phyloP scores from a whole-genome alignment of 2,329 filamentous ascomycete genomes.

The Fusarium sp. region DNA sequence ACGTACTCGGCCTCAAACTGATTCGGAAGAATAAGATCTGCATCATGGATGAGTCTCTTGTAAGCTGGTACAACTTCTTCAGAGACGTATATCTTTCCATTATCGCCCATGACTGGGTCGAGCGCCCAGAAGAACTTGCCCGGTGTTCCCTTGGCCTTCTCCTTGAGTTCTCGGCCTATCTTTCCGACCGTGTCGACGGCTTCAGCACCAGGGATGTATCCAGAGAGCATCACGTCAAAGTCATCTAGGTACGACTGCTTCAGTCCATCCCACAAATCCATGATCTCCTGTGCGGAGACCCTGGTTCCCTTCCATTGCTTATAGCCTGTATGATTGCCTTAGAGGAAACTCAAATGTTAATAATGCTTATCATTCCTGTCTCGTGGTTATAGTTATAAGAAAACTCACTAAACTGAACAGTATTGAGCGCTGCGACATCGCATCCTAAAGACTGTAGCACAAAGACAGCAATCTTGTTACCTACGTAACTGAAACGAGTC shows the following conservation, averaged over 20 bases:
- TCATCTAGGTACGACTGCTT: slow-evolving; percentile 86
- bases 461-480: slow-evolving; percentile 97
- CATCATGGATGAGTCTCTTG: slow-evolving; percentile 81
- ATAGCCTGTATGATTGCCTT: slow-evolving; percentile 97
- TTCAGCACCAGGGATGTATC: slow-evolving; percentile 91
- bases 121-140: slow-evolving; percentile 96
- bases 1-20: slow-evolving; percentile 96
- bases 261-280: slow-evolving; percentile 86
- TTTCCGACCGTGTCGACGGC: slow-evolving; percentile 86
- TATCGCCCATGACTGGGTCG: slow-evolving; percentile 98
- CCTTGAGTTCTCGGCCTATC: slow-evolving; percentile 85
- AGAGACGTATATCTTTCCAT: slow-evolving; percentile 90
- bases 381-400: background rate
- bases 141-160: slow-evolving; percentile 72
- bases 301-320: slow-evolving; percentile 88
- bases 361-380: background rate
- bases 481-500: slow-evolving; percentile 82
- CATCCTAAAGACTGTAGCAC: slow-evolving; percentile 94
- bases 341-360: slow-evolving; percentile 21
- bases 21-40: slow-evolving; percentile 94
- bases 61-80: slow-evolving; percentile 94
- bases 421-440: slow-evolving; percentile 94
- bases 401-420: slow-evolving; percentile 92
- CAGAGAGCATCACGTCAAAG: slow-evolving; percentile 95
- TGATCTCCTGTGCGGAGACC: slow-evolving; percentile 85